Evolutionary conservation across 306 rosid genomes (phyloP).

Genomic region (Elaeagnus macrophylla): DNA sequence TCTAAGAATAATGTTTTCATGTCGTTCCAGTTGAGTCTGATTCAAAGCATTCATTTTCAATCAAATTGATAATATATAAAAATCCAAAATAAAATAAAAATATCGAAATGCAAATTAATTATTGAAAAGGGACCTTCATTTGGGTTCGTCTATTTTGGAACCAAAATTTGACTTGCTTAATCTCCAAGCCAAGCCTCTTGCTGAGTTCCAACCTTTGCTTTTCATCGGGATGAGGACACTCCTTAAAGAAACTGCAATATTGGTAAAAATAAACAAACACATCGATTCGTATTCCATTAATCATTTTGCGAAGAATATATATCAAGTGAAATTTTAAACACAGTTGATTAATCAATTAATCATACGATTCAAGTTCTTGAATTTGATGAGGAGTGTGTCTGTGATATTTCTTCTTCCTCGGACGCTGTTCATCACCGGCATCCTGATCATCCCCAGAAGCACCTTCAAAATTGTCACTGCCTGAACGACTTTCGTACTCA

Average conservation of each 20-base stretch:
- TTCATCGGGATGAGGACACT: slow-evolving; percentile 89
- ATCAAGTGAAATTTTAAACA: neutral
- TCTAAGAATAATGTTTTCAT: slow-evolving; percentile 67
- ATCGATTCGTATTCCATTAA: slow-evolving; percentile 5
- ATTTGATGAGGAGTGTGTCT: slow-evolving; percentile 80
- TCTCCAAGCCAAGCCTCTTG: slow-evolving; percentile 55
- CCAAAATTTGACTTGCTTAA: slow-evolving; percentile 93
- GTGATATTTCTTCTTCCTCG: slow-evolving; percentile 70
- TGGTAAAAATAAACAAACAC: slow-evolving; percentile 6
- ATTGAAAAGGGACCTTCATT: slow-evolving; percentile 52
- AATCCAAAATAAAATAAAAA: neutral
- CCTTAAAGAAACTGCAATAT: slow-evolving; percentile 64
- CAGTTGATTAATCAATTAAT: neutral
- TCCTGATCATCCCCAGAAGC: slow-evolving; percentile 83
- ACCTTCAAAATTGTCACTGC: slow-evolving; percentile 68
- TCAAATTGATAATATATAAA: slow-evolving; percentile 1
- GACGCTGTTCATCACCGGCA: slow-evolving; percentile 37
- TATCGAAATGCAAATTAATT: neutral
- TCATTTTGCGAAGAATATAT: slow-evolving; percentile 2
- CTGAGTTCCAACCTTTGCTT: slow-evolving; percentile 82
- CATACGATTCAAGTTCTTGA: slow-evolving; percentile 80
- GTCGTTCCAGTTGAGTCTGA: slow-evolving; percentile 85
- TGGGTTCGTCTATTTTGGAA: slow-evolving; percentile 90
- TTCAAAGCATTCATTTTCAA: slow-evolving; percentile 17
- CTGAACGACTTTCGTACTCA: slow-evolving; percentile 74